phyloP scores from a whole-genome alignment of 2,329 filamentous ascomycete genomes.

The Dactylonectria macrodidyma region DNA sequence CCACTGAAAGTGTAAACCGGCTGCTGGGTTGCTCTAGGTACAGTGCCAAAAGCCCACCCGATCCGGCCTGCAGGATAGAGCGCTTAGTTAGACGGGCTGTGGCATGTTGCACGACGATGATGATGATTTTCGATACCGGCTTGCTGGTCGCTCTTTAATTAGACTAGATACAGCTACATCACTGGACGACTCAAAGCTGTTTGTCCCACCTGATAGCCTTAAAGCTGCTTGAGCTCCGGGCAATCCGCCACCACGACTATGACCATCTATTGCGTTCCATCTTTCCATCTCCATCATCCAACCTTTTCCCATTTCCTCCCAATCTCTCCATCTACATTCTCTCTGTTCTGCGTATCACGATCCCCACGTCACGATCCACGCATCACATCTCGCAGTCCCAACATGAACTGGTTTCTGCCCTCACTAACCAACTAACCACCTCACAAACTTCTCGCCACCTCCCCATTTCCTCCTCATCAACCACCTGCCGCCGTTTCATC shows the following conservation, averaged over 20 bases:
- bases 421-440: slow-evolving; percentile 7
- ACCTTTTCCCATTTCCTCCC: neutral
- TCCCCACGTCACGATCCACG: neutral
- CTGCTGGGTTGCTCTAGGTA: no score
- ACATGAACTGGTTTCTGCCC: slow-evolving; percentile 18
- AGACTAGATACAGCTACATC: no score
- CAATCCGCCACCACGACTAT: slow-evolving; percentile 26
- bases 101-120: neutral
- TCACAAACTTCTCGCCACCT: neutral
- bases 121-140: no score
- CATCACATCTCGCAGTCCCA: neutral
- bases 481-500: neutral
- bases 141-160: no score
- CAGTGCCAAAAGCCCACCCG: no score
- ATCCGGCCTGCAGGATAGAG: no score
- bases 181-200: neutral
- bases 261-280: neutral
- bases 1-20: no score
- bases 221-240: slow-evolving; percentile 21
- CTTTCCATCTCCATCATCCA: slow-evolving; percentile 5
- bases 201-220: slow-evolving; percentile 18
- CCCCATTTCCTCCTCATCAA: neutral
- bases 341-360: neutral
- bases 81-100: no score
- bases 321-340: neutral